These are phyloP conservation scores for Thalassiosira allenii DNA, from an alignment of 352 stramenopile genomes.

Conservation along the genomic window DNA sequence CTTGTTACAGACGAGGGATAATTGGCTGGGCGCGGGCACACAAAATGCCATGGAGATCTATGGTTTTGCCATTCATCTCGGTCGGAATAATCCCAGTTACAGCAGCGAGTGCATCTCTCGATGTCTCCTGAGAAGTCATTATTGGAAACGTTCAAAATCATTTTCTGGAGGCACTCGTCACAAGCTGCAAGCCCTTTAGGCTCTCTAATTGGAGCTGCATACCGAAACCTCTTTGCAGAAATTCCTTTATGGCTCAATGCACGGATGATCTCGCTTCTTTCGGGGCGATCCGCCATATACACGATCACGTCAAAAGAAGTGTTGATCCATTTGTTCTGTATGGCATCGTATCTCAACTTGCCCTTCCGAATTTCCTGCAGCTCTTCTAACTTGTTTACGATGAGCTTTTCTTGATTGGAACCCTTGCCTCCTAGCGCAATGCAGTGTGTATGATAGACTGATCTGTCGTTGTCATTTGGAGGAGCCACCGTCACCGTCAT, in stretches of 20 bases:
- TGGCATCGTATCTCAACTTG: neutral
- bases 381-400: neutral
- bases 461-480: neutral
- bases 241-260: neutral
- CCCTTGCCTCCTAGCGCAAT: neutral
- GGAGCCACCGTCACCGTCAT: conserved; percentile 23
- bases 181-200: no score
- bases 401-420: neutral
- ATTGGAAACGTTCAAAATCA: neutral
- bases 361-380: neutral
- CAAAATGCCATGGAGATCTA: no score
- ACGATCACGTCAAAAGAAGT: neutral
- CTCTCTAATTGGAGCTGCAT: no score
- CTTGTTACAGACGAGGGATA: no score
- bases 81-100: neutral
- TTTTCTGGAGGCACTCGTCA: neutral
- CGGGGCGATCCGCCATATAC: neutral
- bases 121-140: neutral
- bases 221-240: no score
- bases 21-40: no score
- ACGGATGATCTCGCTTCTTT: conserved; percentile 1
- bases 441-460: neutral
- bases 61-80: no score
- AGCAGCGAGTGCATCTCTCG: neutral
- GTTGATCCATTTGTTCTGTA: neutral